Conservation (phyloP, 768 basidiomycete genomes). For the Tricholomella constricta region DNA sequence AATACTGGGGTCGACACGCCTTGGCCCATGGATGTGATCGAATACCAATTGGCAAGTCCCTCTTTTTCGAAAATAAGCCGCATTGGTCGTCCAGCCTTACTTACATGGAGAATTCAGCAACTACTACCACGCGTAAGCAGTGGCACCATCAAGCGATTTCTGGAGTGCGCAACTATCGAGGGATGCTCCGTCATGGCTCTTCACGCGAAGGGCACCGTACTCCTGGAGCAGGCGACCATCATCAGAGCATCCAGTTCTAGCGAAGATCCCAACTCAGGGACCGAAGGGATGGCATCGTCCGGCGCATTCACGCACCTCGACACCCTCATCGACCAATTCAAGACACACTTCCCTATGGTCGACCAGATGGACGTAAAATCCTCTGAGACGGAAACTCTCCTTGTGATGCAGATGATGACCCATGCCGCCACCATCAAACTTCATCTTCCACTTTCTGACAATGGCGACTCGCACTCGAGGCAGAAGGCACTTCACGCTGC, state of each 20-base stretch:
- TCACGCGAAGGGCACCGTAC: conserved; percentile 32
- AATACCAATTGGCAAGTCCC: conserved; percentile 14
- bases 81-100: too few relatives aligned
- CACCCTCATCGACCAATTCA: conserved; percentile 22
- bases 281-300: conserved; percentile 3
- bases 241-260: conserved; percentile 3
- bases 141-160: conserved; percentile 29
- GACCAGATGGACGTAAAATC: conserved; percentile 19
- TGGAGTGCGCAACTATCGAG: conserved; percentile 25
- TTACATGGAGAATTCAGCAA: conserved; percentile 12
- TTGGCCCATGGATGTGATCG: conserved; percentile 32
- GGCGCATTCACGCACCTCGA: conserved; percentile 14
- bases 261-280: conserved; percentile 2
- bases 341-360: conserved; percentile 20
- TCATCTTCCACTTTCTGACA: conserved; percentile 10
- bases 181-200: conserved; percentile 27
- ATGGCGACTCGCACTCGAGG: conserved; percentile 16
- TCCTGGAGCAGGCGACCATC: conserved; percentile 34
- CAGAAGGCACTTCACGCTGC: conserved; percentile 18
- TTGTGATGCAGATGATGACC: conserved; percentile 34
- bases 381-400: conserved; percentile 21
- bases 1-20: conserved; percentile 33
- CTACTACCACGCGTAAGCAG: conserved; percentile 16
- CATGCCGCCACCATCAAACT: conserved; percentile 35
- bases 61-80: not conserved